Evolutionary conservation across 2,329 filamentous ascomycete genomes (phyloP).

Genomic region (Juglanconis juglandina): DNA sequence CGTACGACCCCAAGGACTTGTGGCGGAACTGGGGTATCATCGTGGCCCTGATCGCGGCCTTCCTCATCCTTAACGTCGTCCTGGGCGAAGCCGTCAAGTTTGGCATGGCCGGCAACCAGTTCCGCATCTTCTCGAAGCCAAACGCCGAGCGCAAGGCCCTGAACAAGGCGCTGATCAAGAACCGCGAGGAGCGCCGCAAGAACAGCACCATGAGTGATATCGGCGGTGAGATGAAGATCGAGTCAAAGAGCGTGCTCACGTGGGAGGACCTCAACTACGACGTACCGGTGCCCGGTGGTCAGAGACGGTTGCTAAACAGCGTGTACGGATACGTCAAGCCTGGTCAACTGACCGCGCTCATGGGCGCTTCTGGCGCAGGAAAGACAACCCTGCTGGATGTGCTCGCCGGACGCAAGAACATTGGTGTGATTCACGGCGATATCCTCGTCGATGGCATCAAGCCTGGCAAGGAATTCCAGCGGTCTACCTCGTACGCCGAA

Average conservation of each 20-base stretch:
- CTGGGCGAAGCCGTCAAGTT: slow-evolving; percentile 76
- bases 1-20: slow-evolving; percentile 62
- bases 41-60: slow-evolving; percentile 69
- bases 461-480: slow-evolving; percentile 58
- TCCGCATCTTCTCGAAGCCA: slow-evolving; percentile 72
- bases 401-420: slow-evolving; percentile 59
- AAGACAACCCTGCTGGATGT: slow-evolving; percentile 85
- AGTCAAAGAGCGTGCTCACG: slow-evolving; percentile 68
- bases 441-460: slow-evolving; percentile 55
- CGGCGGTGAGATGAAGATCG: slow-evolving; percentile 48
- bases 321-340: slow-evolving; percentile 70
- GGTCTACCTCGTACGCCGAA: slow-evolving; percentile 60
- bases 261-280: slow-evolving; percentile 85
- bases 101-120: slow-evolving; percentile 75
- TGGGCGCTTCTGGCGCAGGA: slow-evolving; percentile 81
- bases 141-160: slow-evolving; percentile 63
- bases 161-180: slow-evolving; percentile 60
- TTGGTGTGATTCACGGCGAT: slow-evolving; percentile 56
- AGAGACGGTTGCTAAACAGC: slow-evolving; percentile 51
- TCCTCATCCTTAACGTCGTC: slow-evolving; percentile 71
- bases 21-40: slow-evolving; percentile 88
- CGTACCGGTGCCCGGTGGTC: slow-evolving; percentile 57
- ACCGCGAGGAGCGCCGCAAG: slow-evolving; percentile 53
- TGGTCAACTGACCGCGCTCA: slow-evolving; percentile 72
- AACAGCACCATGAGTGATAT: slow-evolving; percentile 42